Evolutionary conservation across 1,284 basidiomycete species (phyloP), one percentile per base, ranked within the genome.

Genomic region (Neonothopanus nambi): DNA sequence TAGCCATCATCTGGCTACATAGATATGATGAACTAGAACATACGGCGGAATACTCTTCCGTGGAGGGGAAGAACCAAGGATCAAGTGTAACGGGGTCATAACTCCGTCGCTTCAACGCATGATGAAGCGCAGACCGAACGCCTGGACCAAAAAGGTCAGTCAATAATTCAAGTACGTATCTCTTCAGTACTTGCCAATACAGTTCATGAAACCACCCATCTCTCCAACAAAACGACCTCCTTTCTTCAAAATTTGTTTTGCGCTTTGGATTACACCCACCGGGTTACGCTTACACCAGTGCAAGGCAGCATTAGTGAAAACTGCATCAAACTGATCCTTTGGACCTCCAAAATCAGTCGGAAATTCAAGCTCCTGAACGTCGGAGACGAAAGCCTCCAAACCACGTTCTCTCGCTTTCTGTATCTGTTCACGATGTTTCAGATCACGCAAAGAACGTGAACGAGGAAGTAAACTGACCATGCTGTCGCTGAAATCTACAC

Each of bases 241-340:
- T 61, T 81, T 89, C 61, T 81, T 89, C 45, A 94, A 70, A 5
- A 87, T 68, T 50, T 71, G 74, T 60, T 79, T 81, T 24, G 81
- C 79, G 44, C 81, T 77, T 12, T 77, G 67, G 2, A 91, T 66
- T 1, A 92, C 91, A 0, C 80, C 84, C 0, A 63, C 65, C 0
- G 92, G 92, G 61, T 88, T 75, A 7, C 71, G 68, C 65, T 90
- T 91, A 68, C 91, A 93, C 92, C 92, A 94, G 63, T 95, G 92
- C 55, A 94, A 67, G 1, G 81, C 77, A 0, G 92, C 91, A 54
- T 88, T 91, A 41, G 85, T 85, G 70, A 93, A 93, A 1, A 89
- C 85, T 0, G 82, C 78, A 59, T 87, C 82, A 56, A 81, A 87
- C 47, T 70, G 70, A 46, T 58, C 41, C 44, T 55, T 56, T 15